A percentile compares a stretch with the other conserved stretches of the same genome.
phyloP scores from a whole-genome alignment of 2,329 filamentous ascomycete genomes.

The Graphiopsis chlorocephala region DNA sequence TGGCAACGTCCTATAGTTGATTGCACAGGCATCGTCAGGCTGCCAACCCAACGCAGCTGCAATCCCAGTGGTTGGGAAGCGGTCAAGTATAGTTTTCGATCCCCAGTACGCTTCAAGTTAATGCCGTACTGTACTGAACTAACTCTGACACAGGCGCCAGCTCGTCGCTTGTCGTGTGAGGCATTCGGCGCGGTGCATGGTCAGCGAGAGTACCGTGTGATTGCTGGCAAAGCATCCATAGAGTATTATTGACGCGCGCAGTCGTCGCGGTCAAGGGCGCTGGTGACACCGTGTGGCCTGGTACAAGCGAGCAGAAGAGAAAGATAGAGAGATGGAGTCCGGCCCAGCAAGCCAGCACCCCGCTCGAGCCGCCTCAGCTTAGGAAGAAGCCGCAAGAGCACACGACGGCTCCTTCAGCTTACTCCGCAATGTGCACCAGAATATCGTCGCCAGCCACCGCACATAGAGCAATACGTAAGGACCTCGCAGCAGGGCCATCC shows the following conservation, averaged over 20 bases:
- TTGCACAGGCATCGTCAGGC: background rate
- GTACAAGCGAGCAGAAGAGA: background rate
- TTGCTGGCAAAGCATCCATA: background rate
- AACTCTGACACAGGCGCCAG: background rate
- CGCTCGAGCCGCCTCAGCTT: background rate
- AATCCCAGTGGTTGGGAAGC: background rate
- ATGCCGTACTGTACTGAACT: background rate
- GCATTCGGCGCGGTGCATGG: background rate
- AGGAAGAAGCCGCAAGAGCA: background rate
- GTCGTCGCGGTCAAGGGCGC: background rate
- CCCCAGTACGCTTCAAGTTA: background rate
- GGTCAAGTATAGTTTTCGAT: background rate
- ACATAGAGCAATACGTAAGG: constrained; percentile 12
- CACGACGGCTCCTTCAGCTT: background rate
- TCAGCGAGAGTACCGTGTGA: background rate
- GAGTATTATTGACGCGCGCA: background rate
- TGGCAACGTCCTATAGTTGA: background rate
- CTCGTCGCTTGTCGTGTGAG: background rate
- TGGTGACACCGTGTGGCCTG: background rate
- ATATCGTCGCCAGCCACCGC: background rate
- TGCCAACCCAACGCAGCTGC: background rate
- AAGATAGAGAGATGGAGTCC: background rate
- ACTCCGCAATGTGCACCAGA: background rate
- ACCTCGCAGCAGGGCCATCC: background rate
- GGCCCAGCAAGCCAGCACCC: background rate